phyloP scores from a whole-genome alignment of 306 rosid species.

The Quercus glauca region DNA sequence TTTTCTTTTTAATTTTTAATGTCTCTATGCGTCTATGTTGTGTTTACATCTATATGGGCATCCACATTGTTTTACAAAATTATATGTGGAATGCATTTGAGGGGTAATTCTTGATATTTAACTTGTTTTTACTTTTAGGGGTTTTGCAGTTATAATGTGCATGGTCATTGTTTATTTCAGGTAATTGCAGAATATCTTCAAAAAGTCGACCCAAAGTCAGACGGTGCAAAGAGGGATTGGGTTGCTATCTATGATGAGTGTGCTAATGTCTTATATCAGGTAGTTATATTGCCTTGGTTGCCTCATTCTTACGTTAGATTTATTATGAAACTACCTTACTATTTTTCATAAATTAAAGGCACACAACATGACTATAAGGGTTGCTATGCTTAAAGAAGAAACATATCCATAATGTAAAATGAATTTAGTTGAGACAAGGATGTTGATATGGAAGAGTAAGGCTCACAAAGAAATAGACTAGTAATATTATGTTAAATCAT shows the following conservation, averaged over 20 bases:
- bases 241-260: conserved; percentile 99
- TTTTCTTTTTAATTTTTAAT: conserved; percentile 3
- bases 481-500: neutral
- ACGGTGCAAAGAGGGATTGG: conserved; percentile 99
- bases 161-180: conserved; percentile 41
- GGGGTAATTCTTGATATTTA: neutral
- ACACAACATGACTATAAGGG: neutral
- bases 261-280: conserved; percentile 94
- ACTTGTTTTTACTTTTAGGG: neutral
- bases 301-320: neutral
- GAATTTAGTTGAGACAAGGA: neutral
- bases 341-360: neutral
- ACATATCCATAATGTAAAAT: neutral
- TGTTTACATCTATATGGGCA: neutral
- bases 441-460: neutral
- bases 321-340: too few relatives aligned
- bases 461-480: neutral
- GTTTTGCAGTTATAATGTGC: neutral
- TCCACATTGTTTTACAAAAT: neutral
- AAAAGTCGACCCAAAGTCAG: conserved; percentile 96
- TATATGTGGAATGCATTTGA: neutral
- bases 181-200: conserved; percentile 97
- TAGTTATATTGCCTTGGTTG: conserved; percentile 21
- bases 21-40: neutral
- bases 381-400: neutral